Conservation (phyloP, 2,329 filamentous ascomycete genomes). For the Dryadomyces quercus-mongolicae region DNA sequence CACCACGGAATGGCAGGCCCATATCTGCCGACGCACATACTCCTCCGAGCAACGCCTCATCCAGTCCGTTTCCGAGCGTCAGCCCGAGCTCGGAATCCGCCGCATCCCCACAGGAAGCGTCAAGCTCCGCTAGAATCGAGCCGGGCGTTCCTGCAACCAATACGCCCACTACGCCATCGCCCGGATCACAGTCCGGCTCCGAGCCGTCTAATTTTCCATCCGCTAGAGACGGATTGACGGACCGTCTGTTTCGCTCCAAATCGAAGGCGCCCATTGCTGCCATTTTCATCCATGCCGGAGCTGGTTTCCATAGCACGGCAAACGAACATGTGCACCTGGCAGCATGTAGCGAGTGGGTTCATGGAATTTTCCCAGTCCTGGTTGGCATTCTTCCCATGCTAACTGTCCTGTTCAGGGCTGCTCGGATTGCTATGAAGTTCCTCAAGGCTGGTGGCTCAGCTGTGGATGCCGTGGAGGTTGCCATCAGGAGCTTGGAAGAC, state of each 20-base stretch:
- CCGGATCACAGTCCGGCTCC: background rate
- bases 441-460: slow-evolving; percentile 68
- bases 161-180: background rate
- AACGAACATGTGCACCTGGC: slow-evolving; percentile 78
- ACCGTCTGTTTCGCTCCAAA: slow-evolving; percentile 16
- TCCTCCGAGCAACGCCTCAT: background rate
- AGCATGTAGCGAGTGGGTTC: slow-evolving; percentile 74
- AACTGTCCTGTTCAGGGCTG: slow-evolving; percentile 45
- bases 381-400: background rate
- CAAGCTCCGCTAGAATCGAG: background rate
- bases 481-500: slow-evolving; percentile 80
- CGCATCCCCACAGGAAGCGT: background rate
- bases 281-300: slow-evolving; percentile 92
- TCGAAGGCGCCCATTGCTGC: slow-evolving; percentile 30
- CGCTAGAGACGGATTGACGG: slow-evolving; percentile 12
- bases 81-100: slow-evolving; percentile 4
- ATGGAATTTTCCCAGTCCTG: background rate
- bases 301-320: slow-evolving; percentile 79
- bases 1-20: background rate
- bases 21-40: background rate
- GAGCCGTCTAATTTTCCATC: background rate
- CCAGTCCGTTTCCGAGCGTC: slow-evolving; percentile 10
- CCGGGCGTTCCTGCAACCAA: background rate
- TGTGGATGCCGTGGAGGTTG: slow-evolving; percentile 79
- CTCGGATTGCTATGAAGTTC: slow-evolving; percentile 70